Conservation (phyloP, 2,329 filamentous ascomycete species). For the Botrytis elliptica region DNA sequence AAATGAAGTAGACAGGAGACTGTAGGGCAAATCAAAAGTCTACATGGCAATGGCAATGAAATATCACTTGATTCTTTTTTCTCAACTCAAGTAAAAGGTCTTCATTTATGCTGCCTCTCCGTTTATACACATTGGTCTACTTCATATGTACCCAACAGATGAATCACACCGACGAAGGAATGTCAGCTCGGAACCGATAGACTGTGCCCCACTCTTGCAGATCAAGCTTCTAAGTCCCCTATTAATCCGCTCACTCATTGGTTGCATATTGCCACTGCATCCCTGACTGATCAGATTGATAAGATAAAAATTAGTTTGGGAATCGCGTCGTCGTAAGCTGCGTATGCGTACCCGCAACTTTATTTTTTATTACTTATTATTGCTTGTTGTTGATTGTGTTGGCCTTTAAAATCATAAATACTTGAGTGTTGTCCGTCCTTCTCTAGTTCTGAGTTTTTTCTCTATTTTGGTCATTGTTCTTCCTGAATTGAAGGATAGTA, state of each 20-base stretch:
- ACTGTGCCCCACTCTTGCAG: not conserved
- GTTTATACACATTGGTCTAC: not conserved
- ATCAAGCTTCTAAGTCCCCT: not conserved
- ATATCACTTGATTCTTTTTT: not conserved
- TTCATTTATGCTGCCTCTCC: not conserved
- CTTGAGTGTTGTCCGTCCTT: not conserved
- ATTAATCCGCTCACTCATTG: not conserved
- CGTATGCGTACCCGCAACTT: slow-evolving; percentile 10
- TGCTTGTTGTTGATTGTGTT: not conserved
- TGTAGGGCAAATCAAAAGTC: not conserved
- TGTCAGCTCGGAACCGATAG: not conserved
- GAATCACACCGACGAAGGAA: not conserved
- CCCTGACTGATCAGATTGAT: slow-evolving; percentile 17
- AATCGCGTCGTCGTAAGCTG: slow-evolving; percentile 13
- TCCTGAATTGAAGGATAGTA: not conserved
- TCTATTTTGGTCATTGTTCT: not conserved
- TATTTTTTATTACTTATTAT: not conserved
- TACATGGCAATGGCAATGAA: not conserved
- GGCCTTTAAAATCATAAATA: not conserved
- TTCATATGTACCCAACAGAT: not conserved
- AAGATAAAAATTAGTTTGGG: slow-evolving; percentile 3
- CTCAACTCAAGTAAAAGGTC: not conserved
- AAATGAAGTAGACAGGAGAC: not conserved
- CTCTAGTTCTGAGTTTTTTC: not conserved
- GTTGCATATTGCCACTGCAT: not conserved